Percentiles rank a stretch among this genome's conserved stretches.
Evolutionary conservation across 495 filamentous ascomycete species (phyloP).

Genomic region (Physcia stellaris): DNA sequence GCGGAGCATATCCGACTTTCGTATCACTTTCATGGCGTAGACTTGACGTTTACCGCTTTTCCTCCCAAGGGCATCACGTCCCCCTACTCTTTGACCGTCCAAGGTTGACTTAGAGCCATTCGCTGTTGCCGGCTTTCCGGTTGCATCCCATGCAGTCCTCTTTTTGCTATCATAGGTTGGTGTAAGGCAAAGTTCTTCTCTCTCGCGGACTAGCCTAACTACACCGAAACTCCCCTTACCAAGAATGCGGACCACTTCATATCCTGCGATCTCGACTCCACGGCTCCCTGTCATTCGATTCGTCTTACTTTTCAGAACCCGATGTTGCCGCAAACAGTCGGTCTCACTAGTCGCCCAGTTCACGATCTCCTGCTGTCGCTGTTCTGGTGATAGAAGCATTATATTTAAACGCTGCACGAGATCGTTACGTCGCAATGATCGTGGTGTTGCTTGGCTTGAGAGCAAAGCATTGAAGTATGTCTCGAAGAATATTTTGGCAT

Average conservation of each 20-base stretch:
- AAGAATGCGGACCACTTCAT: conserved; percentile 70
- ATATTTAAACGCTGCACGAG: conserved; percentile 49
- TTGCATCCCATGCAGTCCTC: conserved; percentile 11
- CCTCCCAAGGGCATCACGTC: conserved; percentile 13
- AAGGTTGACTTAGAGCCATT: conserved; percentile 20
- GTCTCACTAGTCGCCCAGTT: conserved; percentile 54
- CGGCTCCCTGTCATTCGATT: conserved; percentile 18
- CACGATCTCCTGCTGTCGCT: conserved; percentile 38
- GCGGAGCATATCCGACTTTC: conserved; percentile 78
- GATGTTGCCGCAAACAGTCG: conserved; percentile 59
- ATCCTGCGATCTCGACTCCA: conserved; percentile 46
- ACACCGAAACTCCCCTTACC: conserved; percentile 93
- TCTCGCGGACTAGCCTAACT: conserved; percentile 69
- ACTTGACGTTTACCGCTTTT: conserved; percentile 41
- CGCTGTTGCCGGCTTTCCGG: too few relatives aligned
- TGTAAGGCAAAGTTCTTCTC: conserved; percentile 14
- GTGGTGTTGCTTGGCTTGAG: conserved; percentile 34
- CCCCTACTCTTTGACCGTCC: conserved; percentile 12
- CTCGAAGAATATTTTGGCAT: conserved; percentile 79
- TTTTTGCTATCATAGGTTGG: conserved; percentile 3
- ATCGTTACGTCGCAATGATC: conserved; percentile 50
- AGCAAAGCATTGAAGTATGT: conserved; percentile 62
- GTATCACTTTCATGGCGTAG: conserved; percentile 94
- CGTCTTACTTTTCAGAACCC: conserved; percentile 52
- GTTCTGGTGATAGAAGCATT: conserved; percentile 36